phyloP scores from a whole-genome alignment of 179 eudicot species.

The Nepenthes alata region DNA sequence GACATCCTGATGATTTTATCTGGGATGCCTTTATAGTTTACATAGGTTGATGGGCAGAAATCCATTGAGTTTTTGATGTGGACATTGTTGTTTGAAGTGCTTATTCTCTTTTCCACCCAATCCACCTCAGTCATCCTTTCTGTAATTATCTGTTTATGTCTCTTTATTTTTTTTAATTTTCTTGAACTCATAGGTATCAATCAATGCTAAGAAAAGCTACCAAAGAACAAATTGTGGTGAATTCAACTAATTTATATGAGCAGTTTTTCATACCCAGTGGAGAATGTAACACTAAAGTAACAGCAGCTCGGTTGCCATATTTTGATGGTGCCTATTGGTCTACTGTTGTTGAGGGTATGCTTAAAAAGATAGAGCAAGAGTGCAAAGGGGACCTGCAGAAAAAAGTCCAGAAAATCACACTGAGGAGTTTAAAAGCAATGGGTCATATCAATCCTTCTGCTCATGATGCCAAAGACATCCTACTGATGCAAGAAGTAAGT shows the following conservation, averaged over 20 bases:
- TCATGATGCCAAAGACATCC: slow-evolving; percentile 49
- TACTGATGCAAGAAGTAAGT: slow-evolving; percentile 72
- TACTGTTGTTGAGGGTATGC: slow-evolving; percentile 43
- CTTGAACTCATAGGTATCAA: slow-evolving; percentile 45
- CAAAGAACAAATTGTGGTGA: slow-evolving; percentile 48
- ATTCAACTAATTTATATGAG: slow-evolving; percentile 51
- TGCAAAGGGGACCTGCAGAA: slow-evolving; percentile 25
- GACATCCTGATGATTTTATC: too few relatives aligned
- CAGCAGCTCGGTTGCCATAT: slow-evolving; percentile 76
- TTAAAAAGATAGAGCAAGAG: slow-evolving; percentile 39
- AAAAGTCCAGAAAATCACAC: slow-evolving; percentile 34
- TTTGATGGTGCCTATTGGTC: slow-evolving; percentile 92
- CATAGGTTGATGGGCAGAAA: too few relatives aligned
- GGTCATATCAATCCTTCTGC: slow-evolving; percentile 52
- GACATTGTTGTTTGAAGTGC: too few relatives aligned
- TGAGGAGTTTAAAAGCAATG: slow-evolving; percentile 49
- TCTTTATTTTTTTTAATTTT: background rate
- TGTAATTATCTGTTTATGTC: background rate
- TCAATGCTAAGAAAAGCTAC: slow-evolving; percentile 58
- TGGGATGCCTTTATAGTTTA: too few relatives aligned
- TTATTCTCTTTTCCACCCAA: background rate
- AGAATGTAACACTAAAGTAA: slow-evolving; percentile 41
- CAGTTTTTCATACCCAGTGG: slow-evolving; percentile 51
- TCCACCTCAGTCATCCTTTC: background rate
- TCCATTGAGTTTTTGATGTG: too few relatives aligned